phyloP scores from a whole-genome alignment of 2,329 filamentous ascomycete species.

The Fusarium graminum region DNA sequence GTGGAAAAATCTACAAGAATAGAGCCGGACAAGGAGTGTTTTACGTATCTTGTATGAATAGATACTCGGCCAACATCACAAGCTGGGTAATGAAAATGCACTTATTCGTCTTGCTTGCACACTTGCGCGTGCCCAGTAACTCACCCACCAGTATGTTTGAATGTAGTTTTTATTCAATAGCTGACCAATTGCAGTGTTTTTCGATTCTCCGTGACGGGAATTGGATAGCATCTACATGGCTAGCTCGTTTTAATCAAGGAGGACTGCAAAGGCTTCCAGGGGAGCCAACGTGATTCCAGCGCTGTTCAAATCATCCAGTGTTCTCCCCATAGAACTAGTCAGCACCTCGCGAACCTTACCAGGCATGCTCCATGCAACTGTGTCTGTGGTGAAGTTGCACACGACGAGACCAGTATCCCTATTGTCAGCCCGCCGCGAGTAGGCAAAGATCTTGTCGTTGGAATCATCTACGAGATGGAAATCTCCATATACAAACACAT shows the following conservation, averaged over 20 bases:
- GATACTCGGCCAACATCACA: constrained; percentile 48
- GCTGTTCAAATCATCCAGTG: constrained; percentile 45
- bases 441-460: constrained; percentile 56
- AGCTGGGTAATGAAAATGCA: constrained; percentile 48
- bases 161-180: not conserved
- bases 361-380: constrained; percentile 51
- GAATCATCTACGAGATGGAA: constrained; percentile 56
- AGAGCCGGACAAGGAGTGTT: constrained; percentile 34
- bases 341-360: constrained; percentile 52
- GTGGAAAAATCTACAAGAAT: constrained; percentile 33
- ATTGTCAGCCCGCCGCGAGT: constrained; percentile 51
- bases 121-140: not conserved
- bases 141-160: not conserved
- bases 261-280: constrained; percentile 55
- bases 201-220: constrained; percentile 50
- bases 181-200: not conserved
- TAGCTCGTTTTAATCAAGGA: constrained; percentile 43
- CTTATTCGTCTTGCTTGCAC: constrained; percentile 20
- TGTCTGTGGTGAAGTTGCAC: constrained; percentile 56
- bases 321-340: constrained; percentile 52
- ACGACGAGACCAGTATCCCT: constrained; percentile 54
- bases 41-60: constrained; percentile 54
- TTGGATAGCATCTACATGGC: constrained; percentile 11
- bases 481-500: constrained; percentile 76
- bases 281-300: constrained; percentile 52